Conservation (phyloP, 192 early-diverging fungal species). For the Haplosporangium gracile region DNA sequence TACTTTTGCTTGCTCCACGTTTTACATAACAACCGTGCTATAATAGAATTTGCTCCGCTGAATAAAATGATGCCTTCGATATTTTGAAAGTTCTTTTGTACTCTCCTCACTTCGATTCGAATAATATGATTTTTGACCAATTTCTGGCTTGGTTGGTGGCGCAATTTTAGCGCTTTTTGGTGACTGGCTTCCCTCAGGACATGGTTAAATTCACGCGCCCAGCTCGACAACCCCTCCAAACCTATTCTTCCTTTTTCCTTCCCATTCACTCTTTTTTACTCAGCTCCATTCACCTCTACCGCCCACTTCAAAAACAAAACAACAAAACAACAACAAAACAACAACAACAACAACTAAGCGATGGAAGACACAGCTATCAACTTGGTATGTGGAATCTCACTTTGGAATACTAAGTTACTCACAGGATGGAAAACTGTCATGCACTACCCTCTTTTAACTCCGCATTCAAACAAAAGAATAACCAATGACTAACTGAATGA, state of each 20-base stretch:
- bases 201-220: neutral
- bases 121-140: neutral
- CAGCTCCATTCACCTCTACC: neutral
- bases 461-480: neutral
- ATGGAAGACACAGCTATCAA: conserved; percentile 47
- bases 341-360: no score
- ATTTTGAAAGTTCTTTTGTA: neutral
- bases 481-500: neutral
- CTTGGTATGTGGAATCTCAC: conserved; percentile 7
- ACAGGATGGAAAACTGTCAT: neutral
- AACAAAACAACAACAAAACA: neutral
- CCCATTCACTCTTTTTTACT: neutral
- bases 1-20: neutral
- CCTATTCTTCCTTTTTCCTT: neutral
- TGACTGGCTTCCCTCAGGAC: neutral
- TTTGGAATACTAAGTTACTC: neutral
- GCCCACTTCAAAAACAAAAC: neutral
- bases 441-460: neutral
- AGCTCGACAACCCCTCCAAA: neutral
- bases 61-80: neutral
- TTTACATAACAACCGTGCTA: neutral
- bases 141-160: neutral
- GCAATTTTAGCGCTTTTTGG: conserved; percentile 1
- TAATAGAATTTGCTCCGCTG: neutral
- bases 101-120: neutral